These are phyloP conservation scores for Kazachstania africana DNA, from an alignment of 805 yeast genomes.

Conservation along the genomic window DNA sequence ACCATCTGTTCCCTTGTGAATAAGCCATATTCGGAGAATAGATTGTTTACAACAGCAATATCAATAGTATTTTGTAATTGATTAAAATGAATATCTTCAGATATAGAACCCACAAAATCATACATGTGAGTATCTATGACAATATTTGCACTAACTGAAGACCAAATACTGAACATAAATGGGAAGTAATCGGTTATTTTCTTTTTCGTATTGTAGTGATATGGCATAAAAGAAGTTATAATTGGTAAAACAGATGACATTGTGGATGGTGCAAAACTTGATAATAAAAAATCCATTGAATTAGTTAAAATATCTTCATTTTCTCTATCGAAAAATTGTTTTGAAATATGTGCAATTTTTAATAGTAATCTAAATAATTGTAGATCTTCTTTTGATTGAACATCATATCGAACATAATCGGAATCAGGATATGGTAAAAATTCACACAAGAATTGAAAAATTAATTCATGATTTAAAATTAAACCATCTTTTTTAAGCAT, in stretches of 20 bases:
- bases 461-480: constrained; percentile 25
- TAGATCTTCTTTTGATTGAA: constrained; percentile 30
- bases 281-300: constrained; percentile 39
- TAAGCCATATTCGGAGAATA: constrained; percentile 52
- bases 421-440: constrained; percentile 38
- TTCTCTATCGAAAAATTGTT: constrained; percentile 39
- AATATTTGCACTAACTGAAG: constrained; percentile 35
- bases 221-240: constrained; percentile 46
- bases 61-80: constrained; percentile 12
- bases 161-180: constrained; percentile 64
- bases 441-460: constrained; percentile 24
- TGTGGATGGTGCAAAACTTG: constrained; percentile 42
- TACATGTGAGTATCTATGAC: constrained; percentile 55
- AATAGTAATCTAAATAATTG: constrained; percentile 38
- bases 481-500: constrained; percentile 22
- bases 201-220: constrained; percentile 18
- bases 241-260: constrained; percentile 40
- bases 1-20: constrained; percentile 53
- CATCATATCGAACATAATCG: constrained; percentile 31
- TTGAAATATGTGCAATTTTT: constrained; percentile 42
- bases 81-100: constrained; percentile 34
- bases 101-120: constrained; percentile 49
- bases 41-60: constrained; percentile 33
- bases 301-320: constrained; percentile 30
- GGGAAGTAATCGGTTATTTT: constrained; percentile 52